phyloP scores from a whole-genome alignment of 2,329 filamentous ascomycete species.

The Diplocarpon mali region DNA sequence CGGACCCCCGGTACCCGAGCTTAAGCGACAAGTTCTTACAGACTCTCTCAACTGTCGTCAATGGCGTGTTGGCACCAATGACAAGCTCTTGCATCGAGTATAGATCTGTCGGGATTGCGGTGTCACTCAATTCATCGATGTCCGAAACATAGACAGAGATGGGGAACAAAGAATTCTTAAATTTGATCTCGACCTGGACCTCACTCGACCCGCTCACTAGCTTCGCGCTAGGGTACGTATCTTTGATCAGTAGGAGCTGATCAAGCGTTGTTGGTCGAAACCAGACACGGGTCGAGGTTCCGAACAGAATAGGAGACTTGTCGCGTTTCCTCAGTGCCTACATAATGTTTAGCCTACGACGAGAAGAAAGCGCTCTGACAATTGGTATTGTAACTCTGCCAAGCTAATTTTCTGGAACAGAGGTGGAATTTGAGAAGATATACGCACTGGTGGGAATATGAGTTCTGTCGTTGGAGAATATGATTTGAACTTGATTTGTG shows the following conservation, averaged over 20 bases:
- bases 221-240: slow-evolving; percentile 70
- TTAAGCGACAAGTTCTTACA: slow-evolving; percentile 18
- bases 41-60: slow-evolving; percentile 75
- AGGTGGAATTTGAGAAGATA: too few species aligned
- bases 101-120: slow-evolving; percentile 59
- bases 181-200: slow-evolving; percentile 94
- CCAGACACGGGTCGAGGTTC: slow-evolving; percentile 88
- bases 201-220: slow-evolving; percentile 91
- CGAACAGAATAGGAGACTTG: slow-evolving; percentile 71
- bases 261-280: slow-evolving; percentile 74
- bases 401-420: too few species aligned
- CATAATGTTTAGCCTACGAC: too few species aligned
- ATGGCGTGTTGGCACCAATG: slow-evolving; percentile 77
- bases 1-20: slow-evolving; percentile 52
- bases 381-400: too few species aligned
- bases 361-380: too few species aligned
- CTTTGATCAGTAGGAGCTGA: slow-evolving; percentile 84
- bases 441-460: slow-evolving; percentile 64
- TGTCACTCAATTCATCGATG: slow-evolving; percentile 77
- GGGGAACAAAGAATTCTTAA: slow-evolving; percentile 83
- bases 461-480: slow-evolving; percentile 86
- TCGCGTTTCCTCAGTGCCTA: slow-evolving; percentile 62
- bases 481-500: slow-evolving; percentile 53
- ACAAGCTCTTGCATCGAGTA: slow-evolving; percentile 15
- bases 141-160: slow-evolving; percentile 86